These are phyloP conservation scores for Didymella pinodella DNA, from an alignment of 2,329 filamentous ascomycete genomes.

Conservation along the genomic window DNA sequence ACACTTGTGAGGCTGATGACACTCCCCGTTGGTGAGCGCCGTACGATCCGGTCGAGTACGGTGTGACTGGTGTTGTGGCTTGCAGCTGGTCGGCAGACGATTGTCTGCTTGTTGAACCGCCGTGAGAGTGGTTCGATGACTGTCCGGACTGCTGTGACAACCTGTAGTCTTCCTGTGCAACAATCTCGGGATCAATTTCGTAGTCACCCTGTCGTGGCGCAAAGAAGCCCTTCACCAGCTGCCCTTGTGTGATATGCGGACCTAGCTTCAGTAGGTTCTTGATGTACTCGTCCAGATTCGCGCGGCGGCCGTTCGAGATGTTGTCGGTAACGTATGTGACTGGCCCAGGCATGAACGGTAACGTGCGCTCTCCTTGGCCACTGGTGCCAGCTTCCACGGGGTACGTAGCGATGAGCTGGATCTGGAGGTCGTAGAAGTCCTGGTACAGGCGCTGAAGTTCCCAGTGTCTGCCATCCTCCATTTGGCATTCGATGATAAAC, in stretches of 20 bases:
- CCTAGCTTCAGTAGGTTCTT: constrained; percentile 88
- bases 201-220: constrained; percentile 89
- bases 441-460: constrained; percentile 95
- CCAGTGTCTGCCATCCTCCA: constrained; percentile 92
- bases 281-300: constrained; percentile 94
- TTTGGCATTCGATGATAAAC: constrained; percentile 92
- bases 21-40: constrained; percentile 56
- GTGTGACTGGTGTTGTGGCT: constrained; percentile 46
- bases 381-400: constrained; percentile 91
- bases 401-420: constrained; percentile 89
- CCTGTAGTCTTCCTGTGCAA: constrained; percentile 73
- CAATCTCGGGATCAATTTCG: constrained; percentile 78
- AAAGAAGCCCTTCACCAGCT: constrained; percentile 89
- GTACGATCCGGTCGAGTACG: constrained; percentile 48
- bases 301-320: constrained; percentile 90
- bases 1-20: constrained; percentile 41
- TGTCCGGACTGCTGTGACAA: constrained; percentile 66
- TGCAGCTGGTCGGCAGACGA: constrained; percentile 52
- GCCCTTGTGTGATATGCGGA: constrained; percentile 81
- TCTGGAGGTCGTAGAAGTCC: constrained; percentile 99
- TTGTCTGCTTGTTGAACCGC: constrained; percentile 45
- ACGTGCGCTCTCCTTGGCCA: constrained; percentile 73
- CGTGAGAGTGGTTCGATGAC: constrained; percentile 49
- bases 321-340: constrained; percentile 98
- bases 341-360: constrained; percentile 97